Evolutionary conservation across 176 grass and related monocot species (phyloP).

Genomic region (Aegilops bicornis): DNA sequence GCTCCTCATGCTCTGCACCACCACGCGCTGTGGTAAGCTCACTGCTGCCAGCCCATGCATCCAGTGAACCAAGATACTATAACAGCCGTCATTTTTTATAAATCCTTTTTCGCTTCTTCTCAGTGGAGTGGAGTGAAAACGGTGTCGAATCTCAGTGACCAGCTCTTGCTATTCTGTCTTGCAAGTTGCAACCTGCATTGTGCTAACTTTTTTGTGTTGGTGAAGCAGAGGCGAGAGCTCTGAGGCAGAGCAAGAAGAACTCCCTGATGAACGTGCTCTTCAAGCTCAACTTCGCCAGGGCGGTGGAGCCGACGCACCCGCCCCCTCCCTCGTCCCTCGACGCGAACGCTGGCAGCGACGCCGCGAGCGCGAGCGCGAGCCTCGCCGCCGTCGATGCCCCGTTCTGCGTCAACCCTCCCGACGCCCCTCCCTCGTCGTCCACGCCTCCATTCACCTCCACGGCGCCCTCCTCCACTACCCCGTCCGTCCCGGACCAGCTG

Average conservation of each 20-base stretch:
- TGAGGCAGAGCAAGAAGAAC: slow-evolving; percentile 33
- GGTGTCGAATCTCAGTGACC: neutral
- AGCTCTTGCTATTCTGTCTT: neutral
- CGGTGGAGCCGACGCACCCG: slow-evolving; percentile 29
- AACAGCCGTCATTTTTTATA: neutral
- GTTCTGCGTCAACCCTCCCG: slow-evolving; percentile 53
- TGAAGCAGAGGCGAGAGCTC: slow-evolving; percentile 56
- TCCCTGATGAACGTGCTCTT: slow-evolving; percentile 42
- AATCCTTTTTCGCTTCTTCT: no score
- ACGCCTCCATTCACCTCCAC: slow-evolving; percentile 31
- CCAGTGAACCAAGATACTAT: neutral
- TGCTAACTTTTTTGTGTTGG: neutral
- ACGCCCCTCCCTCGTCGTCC: neutral
- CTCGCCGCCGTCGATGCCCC: slow-evolving; percentile 34
- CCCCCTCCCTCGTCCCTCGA: neutral
- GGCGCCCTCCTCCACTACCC: slow-evolving; percentile 9
- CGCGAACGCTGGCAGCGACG: neutral
- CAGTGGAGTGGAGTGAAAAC: neutral
- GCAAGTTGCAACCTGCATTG: neutral
- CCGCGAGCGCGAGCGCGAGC: neutral
- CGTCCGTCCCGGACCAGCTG: slow-evolving; percentile 28
- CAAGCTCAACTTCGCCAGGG: slow-evolving; percentile 49
- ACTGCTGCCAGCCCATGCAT: neutral
- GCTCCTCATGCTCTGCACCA: slow-evolving; percentile 22
- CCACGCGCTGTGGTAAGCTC: slow-evolving; percentile 46